Evolutionary conservation across 371 early-diverging fungal genomes (phyloP).

Genomic region (Capillidium heterosporum): DNA sequence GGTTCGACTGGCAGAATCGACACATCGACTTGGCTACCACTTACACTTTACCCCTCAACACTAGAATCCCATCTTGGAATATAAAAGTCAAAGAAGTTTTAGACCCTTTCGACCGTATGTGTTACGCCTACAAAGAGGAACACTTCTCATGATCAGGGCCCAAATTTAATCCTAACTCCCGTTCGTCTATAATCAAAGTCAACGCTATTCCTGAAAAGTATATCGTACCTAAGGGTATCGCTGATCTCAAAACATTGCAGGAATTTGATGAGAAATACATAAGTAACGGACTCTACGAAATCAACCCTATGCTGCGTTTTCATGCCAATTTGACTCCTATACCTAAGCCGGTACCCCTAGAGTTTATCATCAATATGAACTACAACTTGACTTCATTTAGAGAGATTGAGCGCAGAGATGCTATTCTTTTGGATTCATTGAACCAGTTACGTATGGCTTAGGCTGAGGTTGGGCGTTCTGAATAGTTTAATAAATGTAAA

Average conservation of each 20-base stretch:
- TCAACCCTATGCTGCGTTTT: neutral
- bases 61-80: neutral
- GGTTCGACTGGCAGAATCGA: constrained; percentile 6
- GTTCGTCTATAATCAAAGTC: no score
- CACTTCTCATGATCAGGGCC: neutral
- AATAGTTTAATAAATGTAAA: no score
- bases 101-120: constrained; percentile 1
- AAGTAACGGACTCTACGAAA: neutral
- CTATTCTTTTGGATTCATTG: neutral
- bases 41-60: neutral
- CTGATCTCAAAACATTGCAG: neutral
- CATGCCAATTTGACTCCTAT: neutral
- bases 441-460: no score
- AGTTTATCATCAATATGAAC: neutral
- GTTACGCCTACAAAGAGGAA: neutral
- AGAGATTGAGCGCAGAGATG: neutral
- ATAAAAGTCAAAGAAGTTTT: neutral
- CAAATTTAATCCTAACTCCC: no score
- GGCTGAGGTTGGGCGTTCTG: no score
- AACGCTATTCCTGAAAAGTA: no score
- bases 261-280: neutral
- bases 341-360: neutral
- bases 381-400: neutral
- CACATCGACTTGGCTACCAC: neutral
- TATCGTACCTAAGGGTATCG: no score